These are phyloP conservation scores for Protea cynaroides DNA, from an alignment of 164 flowering plant genomes.

Conservation along the genomic window DNA sequence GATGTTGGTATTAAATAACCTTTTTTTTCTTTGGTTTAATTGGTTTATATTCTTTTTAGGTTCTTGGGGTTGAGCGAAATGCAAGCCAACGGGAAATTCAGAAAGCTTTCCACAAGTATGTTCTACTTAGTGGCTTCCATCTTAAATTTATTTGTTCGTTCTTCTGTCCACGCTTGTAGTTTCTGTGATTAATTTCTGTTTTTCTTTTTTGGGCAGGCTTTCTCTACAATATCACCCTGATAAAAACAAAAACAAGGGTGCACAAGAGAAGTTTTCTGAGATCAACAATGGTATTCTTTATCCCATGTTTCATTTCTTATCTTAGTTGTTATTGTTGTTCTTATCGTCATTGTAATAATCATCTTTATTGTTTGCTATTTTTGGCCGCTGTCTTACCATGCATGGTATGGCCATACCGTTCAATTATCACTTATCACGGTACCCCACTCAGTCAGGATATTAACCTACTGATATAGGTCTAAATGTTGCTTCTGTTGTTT, in stretches of 20 bases:
- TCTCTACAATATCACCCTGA: conserved; percentile 95
- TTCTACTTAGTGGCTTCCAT: background rate
- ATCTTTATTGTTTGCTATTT: background rate
- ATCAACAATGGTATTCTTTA: conserved; percentile 69
- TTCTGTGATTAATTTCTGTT: background rate
- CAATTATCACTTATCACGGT: too few relatives aligned
- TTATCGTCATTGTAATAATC: background rate
- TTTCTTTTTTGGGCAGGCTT: conserved; percentile 47
- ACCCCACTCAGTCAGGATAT: too few relatives aligned
- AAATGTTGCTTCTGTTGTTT: too few relatives aligned
- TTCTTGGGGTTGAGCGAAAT: conserved; percentile 71
- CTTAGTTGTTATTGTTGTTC: background rate
- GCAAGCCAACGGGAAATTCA: conserved; percentile 90
- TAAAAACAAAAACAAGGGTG: conserved; percentile 85
- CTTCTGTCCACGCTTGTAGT: background rate
- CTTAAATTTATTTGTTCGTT: background rate
- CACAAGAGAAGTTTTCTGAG: conserved; percentile 84
- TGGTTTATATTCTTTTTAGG: conserved; percentile 32
- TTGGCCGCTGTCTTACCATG: too few relatives aligned
- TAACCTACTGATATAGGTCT: too few relatives aligned
- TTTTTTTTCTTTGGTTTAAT: too few relatives aligned
- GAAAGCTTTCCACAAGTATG: conserved; percentile 96
- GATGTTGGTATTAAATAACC: too few relatives aligned
- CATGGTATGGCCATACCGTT: too few relatives aligned
- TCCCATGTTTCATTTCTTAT: background rate